A percentile compares a stretch with the other conserved stretches of the same genome.
phyloP scores from a whole-genome alignment of 2,329 filamentous ascomycete species.

The Microdochium bolleyi region DNA sequence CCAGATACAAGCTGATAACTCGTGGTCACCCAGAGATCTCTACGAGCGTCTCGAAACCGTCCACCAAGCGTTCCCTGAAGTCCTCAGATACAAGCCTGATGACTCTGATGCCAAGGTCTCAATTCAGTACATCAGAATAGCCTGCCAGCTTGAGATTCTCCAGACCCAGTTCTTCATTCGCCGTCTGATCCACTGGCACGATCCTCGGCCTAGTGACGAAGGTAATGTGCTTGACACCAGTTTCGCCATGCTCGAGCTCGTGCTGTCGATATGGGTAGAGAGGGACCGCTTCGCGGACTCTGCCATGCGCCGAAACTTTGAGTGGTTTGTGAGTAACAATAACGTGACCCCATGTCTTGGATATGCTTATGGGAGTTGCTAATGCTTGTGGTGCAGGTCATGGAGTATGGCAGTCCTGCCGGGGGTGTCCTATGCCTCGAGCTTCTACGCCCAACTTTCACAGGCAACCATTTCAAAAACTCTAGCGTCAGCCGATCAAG shows the following conservation, averaged over 20 bases:
- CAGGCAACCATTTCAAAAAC: conserved; percentile 18
- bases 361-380: no score
- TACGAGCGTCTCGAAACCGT: conserved; percentile 19
- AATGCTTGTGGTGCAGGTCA: no score
- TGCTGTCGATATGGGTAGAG: conserved; percentile 35
- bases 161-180: conserved; percentile 49
- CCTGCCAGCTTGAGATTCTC: conserved; percentile 37
- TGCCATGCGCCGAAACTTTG: conserved; percentile 28
- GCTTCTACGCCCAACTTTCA: conserved; percentile 27
- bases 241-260: conserved; percentile 33
- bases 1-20: neutral
- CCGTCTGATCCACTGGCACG: conserved; percentile 36
- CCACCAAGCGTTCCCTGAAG: conserved; percentile 20
- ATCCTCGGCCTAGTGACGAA: conserved; percentile 16
- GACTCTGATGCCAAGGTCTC: conserved; percentile 22
- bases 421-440: conserved; percentile 37
- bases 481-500: conserved; percentile 27
- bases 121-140: conserved; percentile 31
- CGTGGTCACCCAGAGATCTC: conserved; percentile 13
- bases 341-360: conserved; percentile 1
- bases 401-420: conserved; percentile 35
- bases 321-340: conserved; percentile 29
- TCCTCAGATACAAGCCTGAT: conserved; percentile 25
- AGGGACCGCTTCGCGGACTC: conserved; percentile 27
- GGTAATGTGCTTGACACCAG: conserved; percentile 29